Evolutionary conservation across 176 grass and related monocot genomes (phyloP).

Genomic region (Melocanna baccifera): DNA sequence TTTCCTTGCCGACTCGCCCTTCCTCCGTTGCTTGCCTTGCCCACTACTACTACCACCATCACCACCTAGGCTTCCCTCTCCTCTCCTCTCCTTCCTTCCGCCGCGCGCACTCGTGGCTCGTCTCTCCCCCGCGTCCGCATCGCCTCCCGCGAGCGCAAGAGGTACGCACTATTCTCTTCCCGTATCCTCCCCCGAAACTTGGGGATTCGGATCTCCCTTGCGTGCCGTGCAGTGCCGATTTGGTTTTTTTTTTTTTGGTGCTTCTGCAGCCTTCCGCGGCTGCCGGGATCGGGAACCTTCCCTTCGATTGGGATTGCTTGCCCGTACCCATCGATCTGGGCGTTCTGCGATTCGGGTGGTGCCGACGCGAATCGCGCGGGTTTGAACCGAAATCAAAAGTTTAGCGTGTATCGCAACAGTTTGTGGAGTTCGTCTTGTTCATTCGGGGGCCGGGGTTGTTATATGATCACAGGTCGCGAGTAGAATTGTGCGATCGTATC

Average conservation of each 20-base stretch:
- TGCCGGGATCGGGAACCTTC: neutral
- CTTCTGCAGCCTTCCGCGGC: neutral
- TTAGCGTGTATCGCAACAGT: neutral
- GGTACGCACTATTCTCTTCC: neutral
- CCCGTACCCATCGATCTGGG: neutral
- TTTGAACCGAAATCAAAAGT: neutral
- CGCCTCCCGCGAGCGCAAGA: neutral
- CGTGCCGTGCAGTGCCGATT: neutral
- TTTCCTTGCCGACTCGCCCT: constrained; percentile 11
- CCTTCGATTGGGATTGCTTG: neutral
- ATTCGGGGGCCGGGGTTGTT: neutral
- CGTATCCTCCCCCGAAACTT: neutral
- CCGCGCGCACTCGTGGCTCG: neutral
- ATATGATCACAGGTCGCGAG: neutral
- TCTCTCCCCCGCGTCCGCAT: neutral
- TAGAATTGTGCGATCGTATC: neutral
- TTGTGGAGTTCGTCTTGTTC: neutral
- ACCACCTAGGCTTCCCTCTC: neutral
- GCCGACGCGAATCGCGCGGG: neutral
- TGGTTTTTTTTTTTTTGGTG: neutral
- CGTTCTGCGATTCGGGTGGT: neutral
- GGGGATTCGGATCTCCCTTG: neutral
- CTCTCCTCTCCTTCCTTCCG: neutral
- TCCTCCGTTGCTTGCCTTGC: neutral
- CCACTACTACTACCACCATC: too few species aligned